These are phyloP conservation scores for Magnusiomyces ingens DNA, from an alignment of 1,139 yeast genomes.

Conservation along the genomic window DNA sequence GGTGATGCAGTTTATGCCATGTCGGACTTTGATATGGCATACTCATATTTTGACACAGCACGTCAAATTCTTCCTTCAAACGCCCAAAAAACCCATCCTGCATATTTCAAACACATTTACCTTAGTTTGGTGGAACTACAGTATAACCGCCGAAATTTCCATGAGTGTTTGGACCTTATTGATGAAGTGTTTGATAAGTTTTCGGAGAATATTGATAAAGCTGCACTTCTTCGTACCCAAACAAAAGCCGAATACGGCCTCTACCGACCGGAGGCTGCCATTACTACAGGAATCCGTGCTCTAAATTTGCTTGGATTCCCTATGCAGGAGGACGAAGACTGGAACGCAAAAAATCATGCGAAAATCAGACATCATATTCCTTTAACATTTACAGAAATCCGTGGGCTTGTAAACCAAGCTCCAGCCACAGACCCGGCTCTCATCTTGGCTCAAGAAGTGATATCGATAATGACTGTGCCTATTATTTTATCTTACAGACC, in stretches of 20 bases:
- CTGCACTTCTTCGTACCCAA: slow-evolving; percentile 30
- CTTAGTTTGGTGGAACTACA: slow-evolving; percentile 25
- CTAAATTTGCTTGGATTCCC: slow-evolving; percentile 23
- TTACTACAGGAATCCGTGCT: slow-evolving; percentile 23
- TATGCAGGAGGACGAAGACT: slow-evolving; percentile 35
- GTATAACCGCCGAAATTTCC: slow-evolving; percentile 24
- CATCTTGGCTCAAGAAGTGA: slow-evolving; percentile 39
- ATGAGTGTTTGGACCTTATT: slow-evolving; percentile 23
- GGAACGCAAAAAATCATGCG: slow-evolving; percentile 27
- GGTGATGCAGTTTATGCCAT: slow-evolving; percentile 28
- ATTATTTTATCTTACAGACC: slow-evolving; percentile 24
- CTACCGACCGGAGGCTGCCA: slow-evolving; percentile 35
- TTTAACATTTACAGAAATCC: slow-evolving; percentile 40
- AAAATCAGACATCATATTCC: slow-evolving; percentile 36
- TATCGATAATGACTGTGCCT: slow-evolving; percentile 39
- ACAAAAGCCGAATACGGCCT: slow-evolving; percentile 40
- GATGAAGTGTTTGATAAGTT: slow-evolving; percentile 19
- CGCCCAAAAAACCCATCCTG: slow-evolving; percentile 11
- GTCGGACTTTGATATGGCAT: slow-evolving; percentile 30
- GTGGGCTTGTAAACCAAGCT: slow-evolving; percentile 32
- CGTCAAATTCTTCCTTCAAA: slow-evolving; percentile 20
- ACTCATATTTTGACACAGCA: slow-evolving; percentile 26
- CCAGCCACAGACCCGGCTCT: slow-evolving; percentile 31
- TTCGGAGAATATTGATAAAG: slow-evolving; percentile 21
- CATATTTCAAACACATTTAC: slow-evolving; percentile 22